Percentiles rank a stretch among this genome's conserved stretches.
Evolutionary conservation across 176 grass and related monocot species (phyloP).

Genomic region (Pharus latifolius): DNA sequence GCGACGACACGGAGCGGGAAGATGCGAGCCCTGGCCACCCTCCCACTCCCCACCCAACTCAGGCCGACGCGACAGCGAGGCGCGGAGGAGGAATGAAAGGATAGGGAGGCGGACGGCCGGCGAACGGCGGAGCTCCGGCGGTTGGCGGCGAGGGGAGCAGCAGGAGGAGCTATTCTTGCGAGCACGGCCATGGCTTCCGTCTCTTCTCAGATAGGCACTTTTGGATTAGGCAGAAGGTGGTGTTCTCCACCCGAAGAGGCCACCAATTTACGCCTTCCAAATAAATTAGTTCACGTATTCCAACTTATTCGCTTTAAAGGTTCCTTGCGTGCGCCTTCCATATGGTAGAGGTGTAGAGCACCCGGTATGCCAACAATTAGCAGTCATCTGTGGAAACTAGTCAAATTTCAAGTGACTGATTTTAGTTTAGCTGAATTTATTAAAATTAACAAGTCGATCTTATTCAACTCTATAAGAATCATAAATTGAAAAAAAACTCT

Average conservation of each 20-base stretch:
- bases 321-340: too few species aligned
- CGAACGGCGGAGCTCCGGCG: neutral
- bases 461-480: too few species aligned
- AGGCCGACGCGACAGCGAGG: neutral
- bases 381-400: too few species aligned
- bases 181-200: constrained; percentile 37
- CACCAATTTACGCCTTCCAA: too few species aligned
- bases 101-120: constrained; percentile 17
- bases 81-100: constrained; percentile 11
- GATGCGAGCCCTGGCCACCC: constrained; percentile 12
- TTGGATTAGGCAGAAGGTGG: constrained; percentile 25
- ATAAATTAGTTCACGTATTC: neutral
- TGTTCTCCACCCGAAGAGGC: neutral
- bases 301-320: neutral
- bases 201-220: neutral
- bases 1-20: constrained; percentile 28
- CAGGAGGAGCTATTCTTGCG: neutral
- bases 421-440: too few species aligned
- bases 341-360: too few species aligned
- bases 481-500: too few species aligned
- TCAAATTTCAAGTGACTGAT: too few species aligned
- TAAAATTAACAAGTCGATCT: too few species aligned
- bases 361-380: too few species aligned
- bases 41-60: neutral
- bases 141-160: neutral